These are phyloP conservation scores for Otatea glauca DNA, from an alignment of 176 grass and related monocot species.

Conservation along the genomic window DNA sequence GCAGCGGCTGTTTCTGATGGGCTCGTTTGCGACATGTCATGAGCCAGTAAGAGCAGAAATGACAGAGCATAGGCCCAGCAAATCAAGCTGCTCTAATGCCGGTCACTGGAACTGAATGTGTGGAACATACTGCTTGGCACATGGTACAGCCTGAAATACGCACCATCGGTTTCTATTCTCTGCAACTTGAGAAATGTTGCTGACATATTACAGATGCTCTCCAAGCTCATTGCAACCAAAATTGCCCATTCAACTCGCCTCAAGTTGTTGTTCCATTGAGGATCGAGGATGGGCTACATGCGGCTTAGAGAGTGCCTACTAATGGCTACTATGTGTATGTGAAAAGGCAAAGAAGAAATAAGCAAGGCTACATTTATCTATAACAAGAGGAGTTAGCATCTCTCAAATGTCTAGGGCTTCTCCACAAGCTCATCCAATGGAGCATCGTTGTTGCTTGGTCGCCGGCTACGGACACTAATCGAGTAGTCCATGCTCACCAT, in stretches of 20 bases:
- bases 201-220: slow-evolving; percentile 19
- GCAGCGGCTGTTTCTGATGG: neutral
- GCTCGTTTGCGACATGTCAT: neutral
- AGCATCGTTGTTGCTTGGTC: slow-evolving; percentile 66
- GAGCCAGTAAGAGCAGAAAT: neutral
- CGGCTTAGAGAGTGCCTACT: slow-evolving; percentile 1
- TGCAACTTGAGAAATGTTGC: slow-evolving; percentile 40
- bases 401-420: slow-evolving; percentile 44
- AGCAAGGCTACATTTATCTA: slow-evolving; percentile 32
- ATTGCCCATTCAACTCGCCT: slow-evolving; percentile 34
- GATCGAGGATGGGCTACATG: slow-evolving; percentile 32
- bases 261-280: neutral
- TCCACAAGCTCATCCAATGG: slow-evolving; percentile 32
- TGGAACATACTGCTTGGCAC: neutral
- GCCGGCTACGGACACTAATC: slow-evolving; percentile 16
- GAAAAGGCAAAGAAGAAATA: neutral
- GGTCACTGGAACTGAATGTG: neutral
- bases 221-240: slow-evolving; percentile 46
- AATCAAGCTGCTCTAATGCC: neutral
- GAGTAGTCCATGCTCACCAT: slow-evolving; percentile 59
- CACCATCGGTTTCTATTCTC: neutral
- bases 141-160: neutral
- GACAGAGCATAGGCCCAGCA: neutral
- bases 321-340: slow-evolving; percentile 16
- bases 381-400: neutral